phyloP scores from a whole-genome alignment of 2,329 filamentous ascomycete genomes.

The Cladophialophora psammophila region DNA sequence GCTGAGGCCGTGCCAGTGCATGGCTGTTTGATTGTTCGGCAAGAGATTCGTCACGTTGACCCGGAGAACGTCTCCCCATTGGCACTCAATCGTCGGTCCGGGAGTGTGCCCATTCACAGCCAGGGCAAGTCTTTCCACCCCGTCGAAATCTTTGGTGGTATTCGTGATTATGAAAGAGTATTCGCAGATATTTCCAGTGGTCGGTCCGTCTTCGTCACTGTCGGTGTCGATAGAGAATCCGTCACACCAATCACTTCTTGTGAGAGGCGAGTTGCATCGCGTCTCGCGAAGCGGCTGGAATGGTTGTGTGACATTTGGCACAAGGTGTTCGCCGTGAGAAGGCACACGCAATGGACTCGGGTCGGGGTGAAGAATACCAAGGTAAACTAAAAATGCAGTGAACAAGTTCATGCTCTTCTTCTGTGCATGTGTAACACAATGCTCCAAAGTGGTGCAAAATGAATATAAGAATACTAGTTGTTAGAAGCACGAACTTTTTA shows the following conservation, averaged over 20 bases:
- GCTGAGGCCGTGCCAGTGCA: slow-evolving; percentile 67
- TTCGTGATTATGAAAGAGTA: slow-evolving; percentile 36
- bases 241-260: slow-evolving; percentile 33
- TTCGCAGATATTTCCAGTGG: slow-evolving; percentile 33
- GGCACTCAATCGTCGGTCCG: slow-evolving; percentile 70
- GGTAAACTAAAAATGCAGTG: neutral
- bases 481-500: too few relatives aligned
- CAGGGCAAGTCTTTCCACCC: slow-evolving; percentile 59
- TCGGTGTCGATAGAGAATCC: slow-evolving; percentile 32
- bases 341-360: neutral
- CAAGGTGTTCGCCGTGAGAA: neutral
- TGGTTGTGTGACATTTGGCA: neutral
- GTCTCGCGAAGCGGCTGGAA: neutral
- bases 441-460: too few relatives aligned
- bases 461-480: too few relatives aligned
- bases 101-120: slow-evolving; percentile 73
- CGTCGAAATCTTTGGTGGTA: slow-evolving; percentile 36
- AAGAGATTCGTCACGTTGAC: slow-evolving; percentile 63
- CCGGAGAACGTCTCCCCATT: slow-evolving; percentile 66
- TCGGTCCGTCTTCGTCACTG: slow-evolving; percentile 23
- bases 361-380: neutral
- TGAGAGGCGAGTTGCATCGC: slow-evolving; percentile 29
- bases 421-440: too few relatives aligned
- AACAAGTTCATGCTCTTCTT: neutral
- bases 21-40: slow-evolving; percentile 64